phyloP scores from a whole-genome alignment of 495 filamentous ascomycete genomes.

The Filosporella fistucella region DNA sequence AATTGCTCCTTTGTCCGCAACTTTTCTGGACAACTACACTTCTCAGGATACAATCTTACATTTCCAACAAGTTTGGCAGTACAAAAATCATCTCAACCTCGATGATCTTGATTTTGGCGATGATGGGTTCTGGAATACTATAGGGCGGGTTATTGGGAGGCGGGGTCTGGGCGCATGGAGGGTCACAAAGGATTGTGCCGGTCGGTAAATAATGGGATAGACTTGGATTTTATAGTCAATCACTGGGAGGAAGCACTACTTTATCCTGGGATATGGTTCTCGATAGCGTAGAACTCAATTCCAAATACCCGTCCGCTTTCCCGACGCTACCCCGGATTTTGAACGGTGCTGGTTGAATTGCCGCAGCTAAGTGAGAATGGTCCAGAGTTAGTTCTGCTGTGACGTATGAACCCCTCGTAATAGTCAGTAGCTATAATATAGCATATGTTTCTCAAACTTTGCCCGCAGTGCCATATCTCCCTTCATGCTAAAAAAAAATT shows the following conservation, averaged over 20 bases:
- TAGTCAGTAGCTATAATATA: too few relatives aligned
- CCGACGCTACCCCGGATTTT: neutral
- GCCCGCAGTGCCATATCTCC: too few relatives aligned
- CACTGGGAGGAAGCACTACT: too few relatives aligned
- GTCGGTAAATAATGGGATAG: neutral
- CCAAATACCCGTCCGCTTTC: neutral
- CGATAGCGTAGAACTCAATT: neutral
- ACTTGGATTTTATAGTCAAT: neutral
- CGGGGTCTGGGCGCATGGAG: slow-evolving; percentile 79
- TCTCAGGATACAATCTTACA: slow-evolving; percentile 41
- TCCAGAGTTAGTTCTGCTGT: too few relatives aligned
- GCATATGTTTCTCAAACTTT: too few relatives aligned
- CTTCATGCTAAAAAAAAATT: too few relatives aligned
- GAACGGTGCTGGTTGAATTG: too few relatives aligned
- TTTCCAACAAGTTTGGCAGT: slow-evolving; percentile 67
- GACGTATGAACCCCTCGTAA: too few relatives aligned
- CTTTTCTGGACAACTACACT: slow-evolving; percentile 62
- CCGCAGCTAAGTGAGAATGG: too few relatives aligned
- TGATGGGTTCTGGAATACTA: slow-evolving; percentile 74
- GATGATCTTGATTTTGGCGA: slow-evolving; percentile 89
- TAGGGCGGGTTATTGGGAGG: slow-evolving; percentile 71
- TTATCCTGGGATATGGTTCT: too few relatives aligned
- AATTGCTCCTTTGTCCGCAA: slow-evolving; percentile 66
- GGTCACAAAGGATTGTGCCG: slow-evolving; percentile 47
- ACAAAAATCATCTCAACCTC: slow-evolving; percentile 73